Evolutionary conservation across 1,284 basidiomycete genomes (phyloP).

Genomic region (Moniliella sp.): DNA sequence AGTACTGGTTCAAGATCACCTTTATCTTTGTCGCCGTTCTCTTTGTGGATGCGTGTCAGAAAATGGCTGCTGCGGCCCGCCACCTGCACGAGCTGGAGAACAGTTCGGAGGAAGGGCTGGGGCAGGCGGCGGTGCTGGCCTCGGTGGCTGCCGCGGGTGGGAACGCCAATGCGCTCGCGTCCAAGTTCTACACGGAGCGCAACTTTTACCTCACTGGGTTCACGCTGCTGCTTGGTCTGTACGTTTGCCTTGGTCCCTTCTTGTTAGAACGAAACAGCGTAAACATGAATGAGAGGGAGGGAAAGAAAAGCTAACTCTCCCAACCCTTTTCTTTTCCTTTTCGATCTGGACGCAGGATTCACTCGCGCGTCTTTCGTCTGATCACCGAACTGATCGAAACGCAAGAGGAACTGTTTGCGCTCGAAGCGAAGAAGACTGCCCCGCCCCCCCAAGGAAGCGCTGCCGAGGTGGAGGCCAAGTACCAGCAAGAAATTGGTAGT

Average conservation of each 20-base stretch:
- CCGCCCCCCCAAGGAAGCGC: background rate
- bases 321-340: background rate
- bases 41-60: conserved; percentile 71
- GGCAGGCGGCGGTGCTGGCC: background rate
- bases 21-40: conserved; percentile 76
- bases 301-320: background rate
- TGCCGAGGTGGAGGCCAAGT: conserved; percentile 22
- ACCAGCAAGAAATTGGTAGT: conserved; percentile 13
- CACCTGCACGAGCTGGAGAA: conserved; percentile 52
- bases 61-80: conserved; percentile 65
- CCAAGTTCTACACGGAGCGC: conserved; percentile 54
- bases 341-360: conserved; percentile 38
- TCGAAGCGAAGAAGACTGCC: conserved; percentile 47
- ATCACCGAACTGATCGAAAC: conserved; percentile 69
- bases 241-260: conserved; percentile 4
- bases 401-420: conserved; percentile 62
- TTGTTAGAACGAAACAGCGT: background rate
- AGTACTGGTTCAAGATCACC: conserved; percentile 59
- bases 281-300: background rate
- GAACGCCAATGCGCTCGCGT: conserved; percentile 64
- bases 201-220: conserved; percentile 59
- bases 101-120: conserved; percentile 32
- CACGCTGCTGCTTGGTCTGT: conserved; percentile 54
- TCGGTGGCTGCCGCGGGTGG: conserved; percentile 48
- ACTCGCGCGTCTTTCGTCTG: conserved; percentile 76